Evolutionary conservation across 2,329 filamentous ascomycete genomes (phyloP), one percentile per base, ranked within the genome.

Genomic region (Scytalidium lignicola): DNA sequence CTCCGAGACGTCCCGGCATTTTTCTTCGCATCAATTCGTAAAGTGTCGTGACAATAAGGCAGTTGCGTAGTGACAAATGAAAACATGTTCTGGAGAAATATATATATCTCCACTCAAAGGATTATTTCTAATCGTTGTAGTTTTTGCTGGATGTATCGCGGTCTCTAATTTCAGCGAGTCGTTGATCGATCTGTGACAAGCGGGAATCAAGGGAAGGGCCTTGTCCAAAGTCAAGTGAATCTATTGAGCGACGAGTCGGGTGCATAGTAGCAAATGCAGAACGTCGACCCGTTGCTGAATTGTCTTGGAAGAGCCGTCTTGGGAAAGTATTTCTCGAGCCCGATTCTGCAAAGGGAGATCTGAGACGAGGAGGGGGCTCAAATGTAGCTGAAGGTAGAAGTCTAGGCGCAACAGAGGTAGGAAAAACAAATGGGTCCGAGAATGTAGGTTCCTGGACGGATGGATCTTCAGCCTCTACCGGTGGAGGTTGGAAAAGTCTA

Each of bases 251-350:
- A 12, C 58, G 58, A 23, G 68, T 63, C 55, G 77, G 74, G 55
- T 82, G 78, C 29, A 82, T 68, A 0, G 80, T 84, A 10, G 79
- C 75, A 62, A 80, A 83, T 2, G 77, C 73, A 70, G 49, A 74
- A 64, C 46, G 70, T 63, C 18, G 70, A 73, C 69, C 48, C 1
- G 57, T 56, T 12, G 55, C 46, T 3, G 50, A 48, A 1, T 46
- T 44, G 26, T 62, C 55, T 55, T 75, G 73, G 26, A 72, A 74
- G 23, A 76, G 62, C 39, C 81, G 74, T 50, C 77, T 79, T n/a
- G 82, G 81, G 53, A 83, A 81, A 42, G 80, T 83, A 58, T 80
- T 74, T 62, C 76, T 81, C 12, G 74, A 70, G 48, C 64, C 69
- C 9, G 70, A 62, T 28, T 70, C 70, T 7, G 72, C 67, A 54